Conservation (phyloP, 2,329 filamentous ascomycete species). For the Alternaria sp. region DNA sequence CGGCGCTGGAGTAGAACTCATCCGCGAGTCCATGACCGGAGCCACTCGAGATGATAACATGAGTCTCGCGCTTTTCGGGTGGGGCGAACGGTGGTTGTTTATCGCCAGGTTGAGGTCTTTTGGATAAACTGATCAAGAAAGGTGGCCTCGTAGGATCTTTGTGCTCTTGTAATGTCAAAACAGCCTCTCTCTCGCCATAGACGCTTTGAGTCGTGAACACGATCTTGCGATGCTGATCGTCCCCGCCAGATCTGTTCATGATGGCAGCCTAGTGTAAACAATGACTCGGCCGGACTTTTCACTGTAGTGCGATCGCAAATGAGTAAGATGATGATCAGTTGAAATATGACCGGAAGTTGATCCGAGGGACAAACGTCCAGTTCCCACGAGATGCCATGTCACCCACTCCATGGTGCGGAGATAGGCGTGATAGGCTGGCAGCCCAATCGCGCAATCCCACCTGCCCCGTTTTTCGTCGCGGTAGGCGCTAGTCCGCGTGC, state of each 20-base stretch:
- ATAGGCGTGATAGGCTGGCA: neutral
- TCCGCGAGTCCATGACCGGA: conserved; percentile 53
- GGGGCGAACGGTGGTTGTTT: neutral
- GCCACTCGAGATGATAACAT: conserved; percentile 54
- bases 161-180: conserved; percentile 16
- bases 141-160: conserved; percentile 22
- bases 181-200: conserved; percentile 8
- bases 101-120: conserved; percentile 19
- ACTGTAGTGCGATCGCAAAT: neutral
- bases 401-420: neutral
- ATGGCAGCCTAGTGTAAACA: neutral
- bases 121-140: conserved; percentile 23
- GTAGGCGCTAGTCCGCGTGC: conserved; percentile 17
- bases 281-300: conserved; percentile 1
- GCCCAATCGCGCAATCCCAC: conserved; percentile 4
- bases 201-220: conserved; percentile 10
- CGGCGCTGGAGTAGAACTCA: conserved; percentile 46
- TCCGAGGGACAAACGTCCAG: neutral
- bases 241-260: neutral
- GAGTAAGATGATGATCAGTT: neutral
- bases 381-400: neutral
- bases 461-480: conserved; percentile 9
- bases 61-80: conserved; percentile 34
- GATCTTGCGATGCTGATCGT: conserved; percentile 6
- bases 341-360: neutral